A percentile compares a stretch with the other conserved stretches of the same genome.
Evolutionary conservation across 106 monocot genomes (phyloP).

Genomic region (Acorus calamus): DNA sequence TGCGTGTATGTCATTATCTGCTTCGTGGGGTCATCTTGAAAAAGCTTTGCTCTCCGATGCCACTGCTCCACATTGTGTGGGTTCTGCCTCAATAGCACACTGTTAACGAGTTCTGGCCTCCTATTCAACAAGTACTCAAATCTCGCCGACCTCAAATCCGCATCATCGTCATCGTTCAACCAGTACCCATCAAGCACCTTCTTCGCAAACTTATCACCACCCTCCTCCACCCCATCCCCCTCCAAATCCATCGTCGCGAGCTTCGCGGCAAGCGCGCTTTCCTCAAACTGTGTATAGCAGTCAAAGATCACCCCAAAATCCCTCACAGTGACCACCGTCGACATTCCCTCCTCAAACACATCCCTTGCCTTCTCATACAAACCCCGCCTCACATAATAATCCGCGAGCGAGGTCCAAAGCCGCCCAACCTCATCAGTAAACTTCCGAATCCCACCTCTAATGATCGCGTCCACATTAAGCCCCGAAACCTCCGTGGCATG

Average conservation of each 20-base stretch:
- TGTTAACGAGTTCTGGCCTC: conserved; percentile 78
- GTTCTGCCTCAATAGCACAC: conserved; percentile 90
- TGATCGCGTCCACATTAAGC: conserved; percentile 90
- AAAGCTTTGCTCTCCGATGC: conserved; percentile 83
- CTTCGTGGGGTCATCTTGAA: conserved; percentile 77
- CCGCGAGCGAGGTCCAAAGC: conserved; percentile 85
- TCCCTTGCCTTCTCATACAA: conserved; percentile 87
- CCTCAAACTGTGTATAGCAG: conserved; percentile 81
- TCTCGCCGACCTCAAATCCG: conserved; percentile 75
- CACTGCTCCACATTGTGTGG: conserved; percentile 99
- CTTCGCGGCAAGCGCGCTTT: conserved; percentile 80
- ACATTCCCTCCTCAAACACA: conserved; percentile 62
- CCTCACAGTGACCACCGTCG: conserved; percentile 68
- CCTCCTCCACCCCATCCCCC: conserved; percentile 22
- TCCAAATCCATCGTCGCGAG: conserved; percentile 49
- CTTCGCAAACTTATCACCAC: conserved; percentile 40
- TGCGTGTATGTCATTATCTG: conserved; percentile 82
- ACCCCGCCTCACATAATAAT: conserved; percentile 80
- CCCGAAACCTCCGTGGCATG: conserved; percentile 78
- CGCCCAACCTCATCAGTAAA: conserved; percentile 83
- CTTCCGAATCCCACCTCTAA: conserved; percentile 77
- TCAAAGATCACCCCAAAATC: conserved; percentile 92
- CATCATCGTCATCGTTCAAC: conserved; percentile 93
- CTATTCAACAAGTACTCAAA: conserved; percentile 64
- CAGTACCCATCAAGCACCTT: conserved; percentile 65